Base-by-base conservation (phyloP, 208 protist genomes). In the Trypanosoma brucei region DNA sequence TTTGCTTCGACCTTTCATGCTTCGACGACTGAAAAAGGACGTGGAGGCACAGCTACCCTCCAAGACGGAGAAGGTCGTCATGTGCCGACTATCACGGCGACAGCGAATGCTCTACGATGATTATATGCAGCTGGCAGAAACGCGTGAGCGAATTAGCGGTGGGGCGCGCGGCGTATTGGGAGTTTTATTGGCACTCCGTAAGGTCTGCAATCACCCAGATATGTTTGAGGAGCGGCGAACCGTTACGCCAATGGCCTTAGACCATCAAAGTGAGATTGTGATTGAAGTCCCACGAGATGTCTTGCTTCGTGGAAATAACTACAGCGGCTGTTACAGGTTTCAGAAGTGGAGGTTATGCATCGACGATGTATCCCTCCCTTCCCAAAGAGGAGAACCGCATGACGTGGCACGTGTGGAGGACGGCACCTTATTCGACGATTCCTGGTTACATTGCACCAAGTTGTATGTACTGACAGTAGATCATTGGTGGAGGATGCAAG, bases 181-280 rank as follows among this genome's bases (percentile, higher is more conserved):
- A 55, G 92, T 98, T 35, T 76, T 99, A 4, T 96, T 98, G 75
- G 93, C 96, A 53, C 82, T 99, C 22, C 83, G 97, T 36, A 99
- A 98, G 68, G 94, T 98, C n/a, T 99, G 98, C 76, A 97, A 99
- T 65, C 98, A 99, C 73, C 98, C 98, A 0, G 91, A 98, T 60
- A 70, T 99, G 39, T 99, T 98, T 64, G 93, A 97, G 65, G 81
- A 87, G 61, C 77, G 87, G 2, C 83, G 87, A 3, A 93, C 79
- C 0, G 8, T 81, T 37, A 91, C 83, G 13, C 86, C 87, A 30
- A 72, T 95, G n/a, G 67, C 79, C 37, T 62, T 92, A 6, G 70
- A 72, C 51, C 72, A 76, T 49, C 64, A 75, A 8, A 76, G 69
- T 5, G 68, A 58, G 31, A 67, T 92, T 8, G 58, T 48, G 46